A percentile compares a stretch with the other conserved stretches of the same genome.
Evolutionary conservation across 176 grass and related monocot species (phyloP).

Genomic region (Panicum miliaceum): DNA sequence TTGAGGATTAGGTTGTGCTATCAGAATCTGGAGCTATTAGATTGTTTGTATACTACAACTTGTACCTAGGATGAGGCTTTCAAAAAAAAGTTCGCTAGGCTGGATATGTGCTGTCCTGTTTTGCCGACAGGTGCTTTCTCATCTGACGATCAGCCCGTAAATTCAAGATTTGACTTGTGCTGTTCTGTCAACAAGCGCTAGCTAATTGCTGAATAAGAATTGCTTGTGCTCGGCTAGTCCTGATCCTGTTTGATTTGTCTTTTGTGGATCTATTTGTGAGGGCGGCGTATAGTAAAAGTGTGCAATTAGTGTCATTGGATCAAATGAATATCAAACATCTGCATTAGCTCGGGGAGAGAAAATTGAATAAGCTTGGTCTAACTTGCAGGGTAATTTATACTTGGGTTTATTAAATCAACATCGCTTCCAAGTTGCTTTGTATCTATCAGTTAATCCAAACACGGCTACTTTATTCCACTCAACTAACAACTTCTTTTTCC

Average conservation of each 20-base stretch:
- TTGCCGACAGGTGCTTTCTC: neutral
- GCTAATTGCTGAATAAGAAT: neutral
- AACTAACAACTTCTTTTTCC: constrained; percentile 18
- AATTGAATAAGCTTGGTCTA: neutral
- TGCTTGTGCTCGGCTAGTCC: neutral
- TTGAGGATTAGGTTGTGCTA: constrained; percentile 6
- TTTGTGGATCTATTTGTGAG: constrained; percentile 1
- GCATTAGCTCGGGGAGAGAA: neutral
- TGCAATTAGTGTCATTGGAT: neutral
- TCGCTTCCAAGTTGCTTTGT: neutral
- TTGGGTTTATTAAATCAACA: constrained; percentile 4
- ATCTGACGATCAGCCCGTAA: neutral
- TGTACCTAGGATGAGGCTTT: too few species aligned
- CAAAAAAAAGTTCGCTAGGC: too few species aligned
- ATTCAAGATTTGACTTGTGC: neutral
- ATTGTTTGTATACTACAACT: neutral
- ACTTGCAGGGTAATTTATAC: neutral
- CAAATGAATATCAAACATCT: neutral
- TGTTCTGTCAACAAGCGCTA: neutral
- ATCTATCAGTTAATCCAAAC: constrained; percentile 3
- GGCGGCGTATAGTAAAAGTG: neutral
- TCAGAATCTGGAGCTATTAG: neutral
- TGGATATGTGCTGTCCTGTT: neutral
- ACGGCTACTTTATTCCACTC: neutral
- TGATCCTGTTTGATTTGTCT: neutral